Percentiles rank a stretch among this genome's conserved stretches.
These are phyloP conservation scores for Sporothrix luriei DNA, from an alignment of 2,329 filamentous ascomycete species.

Conservation along the genomic window DNA sequence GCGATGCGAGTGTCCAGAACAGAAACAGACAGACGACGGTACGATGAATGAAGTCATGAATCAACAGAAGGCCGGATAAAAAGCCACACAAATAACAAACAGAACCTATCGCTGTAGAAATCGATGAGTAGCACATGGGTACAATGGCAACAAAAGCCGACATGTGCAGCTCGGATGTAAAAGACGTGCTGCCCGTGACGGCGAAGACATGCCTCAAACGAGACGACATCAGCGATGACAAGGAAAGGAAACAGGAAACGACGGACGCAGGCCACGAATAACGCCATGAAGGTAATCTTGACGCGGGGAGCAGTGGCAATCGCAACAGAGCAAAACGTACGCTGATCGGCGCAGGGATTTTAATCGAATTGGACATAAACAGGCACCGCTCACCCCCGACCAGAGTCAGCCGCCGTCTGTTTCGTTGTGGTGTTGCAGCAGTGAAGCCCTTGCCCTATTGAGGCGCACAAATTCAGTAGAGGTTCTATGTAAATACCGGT, in stretches of 20 bases:
- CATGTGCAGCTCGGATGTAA: neutral
- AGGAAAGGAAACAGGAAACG: neutral
- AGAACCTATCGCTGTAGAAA: neutral
- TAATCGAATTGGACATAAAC: neutral
- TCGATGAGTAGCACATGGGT: neutral
- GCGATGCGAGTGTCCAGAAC: constrained; percentile 1
- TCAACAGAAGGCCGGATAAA: neutral
- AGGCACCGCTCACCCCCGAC: neutral
- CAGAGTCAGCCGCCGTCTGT: constrained; percentile 3
- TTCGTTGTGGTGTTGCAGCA: neutral
- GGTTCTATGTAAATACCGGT: neutral
- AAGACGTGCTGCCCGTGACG: constrained; percentile 1
- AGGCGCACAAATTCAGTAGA: neutral
- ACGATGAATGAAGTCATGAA: neutral
- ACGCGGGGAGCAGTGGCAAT: neutral
- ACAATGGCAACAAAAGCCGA: neutral
- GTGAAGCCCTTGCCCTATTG: constrained; percentile 23
- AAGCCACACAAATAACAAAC: neutral
- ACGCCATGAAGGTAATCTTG: neutral
- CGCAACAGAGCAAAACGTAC: neutral
- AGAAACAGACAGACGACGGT: neutral
- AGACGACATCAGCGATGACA: neutral
- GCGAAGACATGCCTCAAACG: constrained; percentile 9
- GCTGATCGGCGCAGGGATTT: constrained; percentile 18
- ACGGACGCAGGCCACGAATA: neutral